Conservation (phyloP, 805 yeast species). For the Cyberlindnera mrakii region DNA sequence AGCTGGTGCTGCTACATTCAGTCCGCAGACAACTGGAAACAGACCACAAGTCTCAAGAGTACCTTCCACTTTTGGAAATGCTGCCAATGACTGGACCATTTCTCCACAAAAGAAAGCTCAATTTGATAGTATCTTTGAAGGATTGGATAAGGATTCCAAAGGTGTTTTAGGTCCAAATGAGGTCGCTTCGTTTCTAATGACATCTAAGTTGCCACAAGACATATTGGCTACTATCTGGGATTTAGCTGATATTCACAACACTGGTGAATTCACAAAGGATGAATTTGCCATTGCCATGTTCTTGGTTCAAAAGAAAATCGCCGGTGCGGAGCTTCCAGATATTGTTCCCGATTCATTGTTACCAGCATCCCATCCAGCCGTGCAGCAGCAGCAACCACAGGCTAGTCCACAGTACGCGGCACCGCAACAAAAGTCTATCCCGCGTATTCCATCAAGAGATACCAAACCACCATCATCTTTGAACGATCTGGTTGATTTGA, state of each 20-base stretch:
- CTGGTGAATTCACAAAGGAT: conserved; percentile 69
- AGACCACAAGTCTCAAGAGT: conserved; percentile 27
- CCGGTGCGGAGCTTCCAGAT: conserved; percentile 75
- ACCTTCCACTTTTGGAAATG: conserved; percentile 31
- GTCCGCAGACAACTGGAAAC: conserved; percentile 16
- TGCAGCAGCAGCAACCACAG: conserved; percentile 10
- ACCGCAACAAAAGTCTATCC: conserved; percentile 8
- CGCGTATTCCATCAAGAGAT: conserved; percentile 32
- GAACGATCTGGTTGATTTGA: conserved; percentile 59
- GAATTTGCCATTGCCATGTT: conserved; percentile 95
- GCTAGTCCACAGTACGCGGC: conserved; percentile 8
- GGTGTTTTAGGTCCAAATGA: conserved; percentile 71
- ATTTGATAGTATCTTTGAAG: conserved; percentile 73
- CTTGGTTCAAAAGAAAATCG: conserved; percentile 75
- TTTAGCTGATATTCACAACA: conserved; percentile 80
- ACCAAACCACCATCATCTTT: conserved; percentile 46
- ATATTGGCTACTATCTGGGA: conserved; percentile 92
- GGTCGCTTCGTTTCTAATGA: conserved; percentile 83
- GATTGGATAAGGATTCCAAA: conserved; percentile 57
- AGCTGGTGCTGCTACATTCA: conserved; percentile 5
- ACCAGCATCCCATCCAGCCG: conserved; percentile 18
- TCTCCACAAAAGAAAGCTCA: conserved; percentile 66
- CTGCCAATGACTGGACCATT: conserved; percentile 57
- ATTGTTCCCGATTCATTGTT: conserved; percentile 65
- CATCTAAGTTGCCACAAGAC: conserved; percentile 81